Evolutionary conservation across 148 eudicot species (phyloP), one percentile per base, ranked within the genome.

Genomic region (Silene latifolia): DNA sequence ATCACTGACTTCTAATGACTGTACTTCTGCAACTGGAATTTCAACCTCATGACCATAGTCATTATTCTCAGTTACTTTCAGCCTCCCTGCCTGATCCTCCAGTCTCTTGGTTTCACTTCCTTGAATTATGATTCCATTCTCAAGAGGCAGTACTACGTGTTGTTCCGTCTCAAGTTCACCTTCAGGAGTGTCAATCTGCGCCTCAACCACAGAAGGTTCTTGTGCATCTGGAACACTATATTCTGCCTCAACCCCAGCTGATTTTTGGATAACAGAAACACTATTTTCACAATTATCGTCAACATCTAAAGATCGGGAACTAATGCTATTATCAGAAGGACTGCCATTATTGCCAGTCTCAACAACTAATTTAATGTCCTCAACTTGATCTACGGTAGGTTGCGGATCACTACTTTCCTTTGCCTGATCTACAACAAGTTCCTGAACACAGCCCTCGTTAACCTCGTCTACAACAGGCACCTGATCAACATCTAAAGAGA

Each of bases 211-310:
- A 51, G 42, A 57, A 19, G 54, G 70, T 32, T 57, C 66, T 48
- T 15, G 9, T 20, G 29, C 65, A 59, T 67, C 83, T 59, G 39
- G n/a, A 65, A 25, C 72, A 72, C 66, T 57, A 71, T 71, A 57
- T 19, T 76, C 69, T 75, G 77, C 73, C 27, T 48, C 70, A 29
- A 48, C 75, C 62, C 48, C 27, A 20, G 66, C 70, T 13, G 21
- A 42, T 27, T 24, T 64, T 70, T 8, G 20, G 58, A 29, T 39
- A 47, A 59, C 83, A 59, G 11, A n/a, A 62, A 24, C 39, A 72
- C 48, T 58, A 32, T 18, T 35, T 29, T 67, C 48, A 27, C 56
- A 57, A 69, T 80, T 67, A 57, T 80, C 83, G 44, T 72, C 83
- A 80, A 65, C 80, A 72, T 72, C 79, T 64, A 72, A 46, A 63